Base-by-base conservation (phyloP, 2,329 filamentous ascomycete genomes). In the Fusarium sp. region DNA sequence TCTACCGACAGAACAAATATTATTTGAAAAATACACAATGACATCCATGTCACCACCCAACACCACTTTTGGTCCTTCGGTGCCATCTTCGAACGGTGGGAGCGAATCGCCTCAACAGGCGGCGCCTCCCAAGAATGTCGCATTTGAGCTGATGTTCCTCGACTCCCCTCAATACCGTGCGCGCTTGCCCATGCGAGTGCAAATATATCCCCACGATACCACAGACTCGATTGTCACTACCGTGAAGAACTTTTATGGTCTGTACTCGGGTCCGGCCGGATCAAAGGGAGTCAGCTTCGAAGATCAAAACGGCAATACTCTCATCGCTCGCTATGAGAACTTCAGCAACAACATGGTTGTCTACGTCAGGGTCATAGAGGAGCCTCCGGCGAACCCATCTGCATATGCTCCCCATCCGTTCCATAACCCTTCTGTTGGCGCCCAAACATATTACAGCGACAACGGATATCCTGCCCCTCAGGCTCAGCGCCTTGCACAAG, bases 201-300 rank as follows among this genome's bases (percentile, higher is more conserved):
- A 96, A 75, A 97, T 99, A 72, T 97, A 91, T 75, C 93, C 93
- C 45, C 94, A 98, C 79, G 96, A 99, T 83, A 94, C 93, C 51
- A 98, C 95, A 21, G 95, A 98, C 77, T 97, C 94, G 34, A 99
- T 99, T 81, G 93, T 98, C 68, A 96, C 94, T 15, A 98, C 96
- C 2, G 95, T 98, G 76, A 98, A 97, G 86, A 98, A 97, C 83
- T 98, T 98, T 82, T 98, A 97, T 77, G 96, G 96, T 63, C 86
- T 99, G 70, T 97, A 97, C 78, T 92, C 95, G 69, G 89, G 88
- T 65, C 83, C 85, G 34, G 81, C 81, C 65, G 86, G 88, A 71
- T 88, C 88, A 71, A 90, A 90, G 77, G 94, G 96, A 69, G 91
- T 99, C 75, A 97, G 93, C 81, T 98, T 99, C 75, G 95, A 98